Evolutionary conservation across 495 filamentous ascomycete species (phyloP).

Genomic region (Penicillium odoratum): DNA sequence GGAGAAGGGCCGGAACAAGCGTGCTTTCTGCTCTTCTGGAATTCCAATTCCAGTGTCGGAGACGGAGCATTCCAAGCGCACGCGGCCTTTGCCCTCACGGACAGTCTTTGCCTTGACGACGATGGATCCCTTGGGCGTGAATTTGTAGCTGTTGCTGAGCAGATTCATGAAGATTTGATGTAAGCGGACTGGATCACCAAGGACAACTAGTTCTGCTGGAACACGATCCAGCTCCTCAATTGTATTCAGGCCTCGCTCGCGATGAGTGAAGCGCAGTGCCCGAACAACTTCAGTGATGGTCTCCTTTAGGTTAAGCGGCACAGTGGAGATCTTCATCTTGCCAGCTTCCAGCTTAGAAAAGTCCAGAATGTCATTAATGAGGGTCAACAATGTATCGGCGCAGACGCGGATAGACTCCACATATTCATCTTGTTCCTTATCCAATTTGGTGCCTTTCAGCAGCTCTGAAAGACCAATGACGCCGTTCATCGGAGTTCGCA

Average conservation of each 20-base stretch:
- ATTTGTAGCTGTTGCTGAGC: constrained; percentile 91
- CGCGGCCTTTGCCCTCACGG: constrained; percentile 64
- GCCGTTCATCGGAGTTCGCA: constrained; percentile 83
- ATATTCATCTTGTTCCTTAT: constrained; percentile 82
- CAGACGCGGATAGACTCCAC: constrained; percentile 91
- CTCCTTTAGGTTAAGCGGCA: constrained; percentile 79
- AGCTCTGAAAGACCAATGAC: constrained; percentile 90
- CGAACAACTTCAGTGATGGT: constrained; percentile 87
- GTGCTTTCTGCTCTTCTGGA: constrained; percentile 72
- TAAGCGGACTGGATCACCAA: constrained; percentile 84
- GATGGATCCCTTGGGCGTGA: constrained; percentile 83
- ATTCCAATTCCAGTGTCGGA: constrained; percentile 90
- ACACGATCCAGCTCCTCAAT: constrained; percentile 64
- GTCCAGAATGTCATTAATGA: constrained; percentile 94
- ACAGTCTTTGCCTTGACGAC: constrained; percentile 72
- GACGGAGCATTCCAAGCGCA: constrained; percentile 81
- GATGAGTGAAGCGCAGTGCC: constrained; percentile 80
- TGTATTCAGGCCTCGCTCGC: constrained; percentile 73
- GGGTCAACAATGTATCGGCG: constrained; percentile 83
- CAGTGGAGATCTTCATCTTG: constrained; percentile 90
- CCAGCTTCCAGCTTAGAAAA: constrained; percentile 93
- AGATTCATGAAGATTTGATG: constrained; percentile 94
- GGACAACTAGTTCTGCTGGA: constrained; percentile 74
- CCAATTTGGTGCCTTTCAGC: constrained; percentile 72
- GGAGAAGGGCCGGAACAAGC: constrained; percentile 87